phyloP scores from a whole-genome alignment of 768 basidiomycete species.

The Boletus pseudo-olivaceus region DNA sequence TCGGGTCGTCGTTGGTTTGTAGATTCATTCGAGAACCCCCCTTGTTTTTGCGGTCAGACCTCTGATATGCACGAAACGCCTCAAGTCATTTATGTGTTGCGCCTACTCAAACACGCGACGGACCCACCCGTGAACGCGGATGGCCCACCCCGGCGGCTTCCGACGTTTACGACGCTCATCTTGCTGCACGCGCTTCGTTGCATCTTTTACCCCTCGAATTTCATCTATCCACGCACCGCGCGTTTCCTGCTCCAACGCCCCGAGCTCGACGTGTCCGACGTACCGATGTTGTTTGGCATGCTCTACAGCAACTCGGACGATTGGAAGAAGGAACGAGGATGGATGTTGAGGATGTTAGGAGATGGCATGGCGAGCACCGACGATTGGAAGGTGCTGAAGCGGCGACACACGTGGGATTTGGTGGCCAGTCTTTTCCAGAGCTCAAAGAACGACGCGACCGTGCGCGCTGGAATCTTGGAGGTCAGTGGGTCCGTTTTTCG shows the following conservation, averaged over 20 bases:
- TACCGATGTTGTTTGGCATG: conserved; percentile 88
- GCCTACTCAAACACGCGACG: conserved; percentile 27
- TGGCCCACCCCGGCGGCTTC: conserved; percentile 54
- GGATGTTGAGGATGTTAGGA: conserved; percentile 81
- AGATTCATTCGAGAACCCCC: not conserved
- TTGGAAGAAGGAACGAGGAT: conserved; percentile 84
- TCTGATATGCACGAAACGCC: conserved; percentile 76
- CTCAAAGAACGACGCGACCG: conserved; percentile 45
- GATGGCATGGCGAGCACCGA: conserved; percentile 73
- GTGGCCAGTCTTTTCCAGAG: conserved; percentile 80
- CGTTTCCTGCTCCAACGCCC: conserved; percentile 90
- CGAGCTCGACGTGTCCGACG: conserved; percentile 72
- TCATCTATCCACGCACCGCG: conserved; percentile 82
- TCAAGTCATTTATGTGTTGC: conserved; percentile 69
- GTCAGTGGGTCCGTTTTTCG: conserved; percentile 35
- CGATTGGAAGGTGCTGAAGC: conserved; percentile 80
- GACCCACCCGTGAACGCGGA: conserved; percentile 38
- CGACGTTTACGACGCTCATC: conserved; percentile 77
- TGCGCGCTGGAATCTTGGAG: conserved; percentile 65
- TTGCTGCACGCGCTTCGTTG: conserved; percentile 78
- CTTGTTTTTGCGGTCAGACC: conserved; percentile 28
- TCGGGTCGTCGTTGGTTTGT: not conserved
- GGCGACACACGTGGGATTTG: conserved; percentile 86
- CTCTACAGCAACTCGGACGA: conserved; percentile 76
- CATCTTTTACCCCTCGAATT: conserved; percentile 83